Evolutionary conservation across 2,329 filamentous ascomycete genomes (phyloP), one percentile per base, ranked within the genome.

Genomic region (Fusarium fracticaudum): DNA sequence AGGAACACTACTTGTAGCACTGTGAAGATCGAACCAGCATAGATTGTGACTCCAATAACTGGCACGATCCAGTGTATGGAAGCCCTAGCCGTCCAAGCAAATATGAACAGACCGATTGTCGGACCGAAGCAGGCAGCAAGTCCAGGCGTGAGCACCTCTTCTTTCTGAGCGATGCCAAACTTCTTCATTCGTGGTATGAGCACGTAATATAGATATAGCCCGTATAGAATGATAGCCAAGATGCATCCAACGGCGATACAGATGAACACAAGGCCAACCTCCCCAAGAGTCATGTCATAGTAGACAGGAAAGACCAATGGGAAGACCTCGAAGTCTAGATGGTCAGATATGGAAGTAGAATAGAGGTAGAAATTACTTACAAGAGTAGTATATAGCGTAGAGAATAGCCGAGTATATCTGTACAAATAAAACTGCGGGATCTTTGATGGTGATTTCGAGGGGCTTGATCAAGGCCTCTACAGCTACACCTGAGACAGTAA

Each of bases 361-460:
- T 10, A 29, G 7, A 40, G 33, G 8, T 4, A 17, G 0, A 8
- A 0, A 17, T 12, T 20, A 17, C 80, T 78, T 74, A 80, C 80
- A 92, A 54, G 84, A 86, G 76, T 89, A 89, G 82, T 89, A 90
- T 77, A 89, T 90, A 47, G 85, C 88, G 80, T 91, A 92, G 71
- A 89, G 86, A 69, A 92, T 85, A 62, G 86, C 87, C 3, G 87
- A 89, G n/a, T 92, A 92, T 44, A 90, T 63, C 75, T 91, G 88
- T 1, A 89, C 86, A 79, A 92, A 91, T 63, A 89, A 79, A 71
- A 92, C 86, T 13, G 90, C 87, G 0, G 90, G 90, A 64, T 91
- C 89, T 75, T 89, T 87, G 77, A 90, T 68, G 12, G 86, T 89
- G 74, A 91, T 89, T 78, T 89, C 85, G 8, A 88, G 80, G 4